These are phyloP conservation scores for Protomyces gravidus DNA, from an alignment of 1,139 yeast species.

Conservation along the genomic window DNA sequence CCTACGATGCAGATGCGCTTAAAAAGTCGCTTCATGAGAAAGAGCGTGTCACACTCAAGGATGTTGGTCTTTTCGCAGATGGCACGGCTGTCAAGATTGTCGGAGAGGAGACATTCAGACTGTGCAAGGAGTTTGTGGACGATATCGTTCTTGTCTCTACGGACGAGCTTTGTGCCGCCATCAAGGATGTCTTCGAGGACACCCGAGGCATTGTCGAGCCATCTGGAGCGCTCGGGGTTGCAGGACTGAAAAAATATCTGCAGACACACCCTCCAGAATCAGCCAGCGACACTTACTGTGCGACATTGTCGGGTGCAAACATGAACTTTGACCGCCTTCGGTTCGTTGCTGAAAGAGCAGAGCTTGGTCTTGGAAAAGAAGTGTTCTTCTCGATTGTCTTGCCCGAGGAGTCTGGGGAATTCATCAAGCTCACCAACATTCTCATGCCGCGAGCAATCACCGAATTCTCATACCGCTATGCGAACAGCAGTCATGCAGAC, in stretches of 20 bases:
- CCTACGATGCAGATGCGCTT: slow-evolving; percentile 90
- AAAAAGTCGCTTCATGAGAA: slow-evolving; percentile 62
- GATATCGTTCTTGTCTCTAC: slow-evolving; percentile 83
- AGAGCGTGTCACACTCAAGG: slow-evolving; percentile 53
- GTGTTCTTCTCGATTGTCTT: slow-evolving; percentile 84
- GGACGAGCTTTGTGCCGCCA: slow-evolving; percentile 96
- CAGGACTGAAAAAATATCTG: slow-evolving; percentile 84
- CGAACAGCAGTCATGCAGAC: slow-evolving; percentile 55
- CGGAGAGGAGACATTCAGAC: slow-evolving; percentile 87
- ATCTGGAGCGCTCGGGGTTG: slow-evolving; percentile 92
- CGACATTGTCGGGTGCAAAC: slow-evolving; percentile 90
- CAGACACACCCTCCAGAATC: slow-evolving; percentile 55
- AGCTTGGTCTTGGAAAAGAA: slow-evolving; percentile 94
- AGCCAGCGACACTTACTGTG: slow-evolving; percentile 57
- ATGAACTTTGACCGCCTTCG: slow-evolving; percentile 95
- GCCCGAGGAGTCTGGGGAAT: slow-evolving; percentile 90
- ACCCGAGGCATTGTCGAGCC: slow-evolving; percentile 94
- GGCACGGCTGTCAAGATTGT: slow-evolving; percentile 94
- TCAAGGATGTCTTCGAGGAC: slow-evolving; percentile 92
- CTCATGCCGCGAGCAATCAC: slow-evolving; percentile 86
- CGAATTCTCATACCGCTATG: slow-evolving; percentile 83
- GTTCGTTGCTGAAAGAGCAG: slow-evolving; percentile 97
- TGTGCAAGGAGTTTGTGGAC: slow-evolving; percentile 73
- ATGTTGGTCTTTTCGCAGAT: slow-evolving; percentile 98
- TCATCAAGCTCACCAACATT: slow-evolving; percentile 64